These are phyloP conservation scores for Helicostylum pulchrum DNA, from an alignment of 192 early-diverging fungal genomes.

Conservation along the genomic window DNA sequence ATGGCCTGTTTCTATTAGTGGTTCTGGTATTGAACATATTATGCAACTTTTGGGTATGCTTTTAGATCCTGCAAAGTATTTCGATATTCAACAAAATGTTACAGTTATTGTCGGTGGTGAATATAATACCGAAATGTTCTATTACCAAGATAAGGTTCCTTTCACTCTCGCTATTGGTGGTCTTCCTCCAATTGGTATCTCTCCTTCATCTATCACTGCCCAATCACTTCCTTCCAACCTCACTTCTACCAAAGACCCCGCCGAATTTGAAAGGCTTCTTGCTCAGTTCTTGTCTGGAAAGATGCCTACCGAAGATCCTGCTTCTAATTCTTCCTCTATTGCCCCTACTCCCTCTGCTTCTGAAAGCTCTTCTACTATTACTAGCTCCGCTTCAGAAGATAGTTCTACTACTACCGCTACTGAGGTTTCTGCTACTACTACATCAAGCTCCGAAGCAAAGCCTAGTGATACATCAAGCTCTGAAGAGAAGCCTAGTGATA, in stretches of 20 bases:
- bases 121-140: background rate
- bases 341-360: background rate
- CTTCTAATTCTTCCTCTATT: background rate
- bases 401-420: background rate
- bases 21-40: too few species aligned
- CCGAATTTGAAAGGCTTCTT: too few species aligned
- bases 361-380: background rate
- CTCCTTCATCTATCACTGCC: background rate
- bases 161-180: conserved; percentile 9
- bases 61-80: background rate
- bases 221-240: background rate
- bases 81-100: conserved; percentile 4
- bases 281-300: background rate
- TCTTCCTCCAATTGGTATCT: conserved; percentile 1
- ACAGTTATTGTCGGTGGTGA: background rate
- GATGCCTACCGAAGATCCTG: background rate
- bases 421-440: background rate
- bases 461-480: too few species aligned
- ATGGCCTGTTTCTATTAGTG: conserved; percentile 12
- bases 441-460: too few species aligned
- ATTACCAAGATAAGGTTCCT: conserved; percentile 8
- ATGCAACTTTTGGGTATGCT: too few species aligned
- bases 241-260: background rate
- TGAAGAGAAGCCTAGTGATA: too few species aligned
- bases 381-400: background rate